Evolutionary conservation across 306 rosid species (phyloP).

Genomic region (Cicer cuneatum): DNA sequence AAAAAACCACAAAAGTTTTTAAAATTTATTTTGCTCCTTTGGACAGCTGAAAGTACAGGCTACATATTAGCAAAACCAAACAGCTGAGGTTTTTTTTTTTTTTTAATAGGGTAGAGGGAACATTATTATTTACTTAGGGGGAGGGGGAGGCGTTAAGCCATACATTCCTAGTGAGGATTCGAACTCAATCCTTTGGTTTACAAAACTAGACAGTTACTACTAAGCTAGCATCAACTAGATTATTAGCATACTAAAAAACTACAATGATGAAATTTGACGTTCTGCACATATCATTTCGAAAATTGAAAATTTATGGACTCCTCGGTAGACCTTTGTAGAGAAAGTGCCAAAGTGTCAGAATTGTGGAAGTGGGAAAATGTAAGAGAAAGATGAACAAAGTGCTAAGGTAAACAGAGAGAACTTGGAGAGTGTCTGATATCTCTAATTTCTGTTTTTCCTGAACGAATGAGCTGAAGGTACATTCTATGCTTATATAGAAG

Average conservation of each 20-base stretch:
- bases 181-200: not conserved
- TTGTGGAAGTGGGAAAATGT: not conserved
- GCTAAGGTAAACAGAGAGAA: not conserved
- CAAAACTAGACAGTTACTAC: not conserved
- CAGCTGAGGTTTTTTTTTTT: not conserved
- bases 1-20: not conserved
- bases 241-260: conserved; percentile 30
- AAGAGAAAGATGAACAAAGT: not conserved
- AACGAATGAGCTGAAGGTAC: not conserved
- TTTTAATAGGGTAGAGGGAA: not conserved
- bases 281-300: not conserved
- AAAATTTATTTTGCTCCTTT: not conserved
- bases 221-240: not conserved
- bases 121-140: not conserved
- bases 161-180: not conserved
- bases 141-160: not conserved
- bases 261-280: conserved; percentile 28
- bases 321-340: not conserved
- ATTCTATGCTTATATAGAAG: not conserved
- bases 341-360: not conserved
- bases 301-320: conserved; percentile 4
- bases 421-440: not conserved
- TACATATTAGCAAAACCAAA: conserved; percentile 30
- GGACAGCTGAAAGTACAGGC: not conserved
- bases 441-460: not conserved